Base-by-base conservation (phyloP, 306 rosid genomes). In the Vigna trinervia region DNA sequence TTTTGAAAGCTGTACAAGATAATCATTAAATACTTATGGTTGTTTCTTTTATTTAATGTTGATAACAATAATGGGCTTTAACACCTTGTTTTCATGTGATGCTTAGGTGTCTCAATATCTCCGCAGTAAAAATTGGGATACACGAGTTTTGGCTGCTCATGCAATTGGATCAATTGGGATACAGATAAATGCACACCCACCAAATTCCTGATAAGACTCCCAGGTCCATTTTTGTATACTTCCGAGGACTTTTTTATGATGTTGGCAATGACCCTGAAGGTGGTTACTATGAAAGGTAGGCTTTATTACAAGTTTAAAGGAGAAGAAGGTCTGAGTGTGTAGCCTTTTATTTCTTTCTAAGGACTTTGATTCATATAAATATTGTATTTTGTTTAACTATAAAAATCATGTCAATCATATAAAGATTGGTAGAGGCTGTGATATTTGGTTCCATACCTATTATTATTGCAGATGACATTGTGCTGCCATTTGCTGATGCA, bases 381-480 rank as follows among this genome's bases (percentile, higher is more conserved):
- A 39, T 48, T 22, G 13, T 50, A 32, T 46, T 53, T 53, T 4
- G 34, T 19, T 28, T 28, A 59, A 64, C 53, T 46, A 61, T 54
- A 46, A 15, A 69, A 79, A 70, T 11, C 56, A 28, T 17, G 46
- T 26, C 7, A 69, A 74, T 3, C 71, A 50, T 64, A 12, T 41
- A 97, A 2, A 88, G 98, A 67, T 74, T 94, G 84, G 98, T 94
- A 5, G 98, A 94, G 79, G 98, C 97, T 26, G 98, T 94, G 84
- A 82, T 94, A 74, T 94, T 94, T 76, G 97, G 98, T 26, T 94
- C 97, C 95, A 94, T 94, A 69, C 98, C 97, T 45, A 96, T 94
- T 53, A 94, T 94, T 74, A 92, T 94, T 78, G 98, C 98, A 22
- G 97, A 94, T 56, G 98, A 94, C 57, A 94, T 94, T 74, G 97